Conservation (phyloP, 352 stramenopile genomes). For the Pythium dissotocum region DNA sequence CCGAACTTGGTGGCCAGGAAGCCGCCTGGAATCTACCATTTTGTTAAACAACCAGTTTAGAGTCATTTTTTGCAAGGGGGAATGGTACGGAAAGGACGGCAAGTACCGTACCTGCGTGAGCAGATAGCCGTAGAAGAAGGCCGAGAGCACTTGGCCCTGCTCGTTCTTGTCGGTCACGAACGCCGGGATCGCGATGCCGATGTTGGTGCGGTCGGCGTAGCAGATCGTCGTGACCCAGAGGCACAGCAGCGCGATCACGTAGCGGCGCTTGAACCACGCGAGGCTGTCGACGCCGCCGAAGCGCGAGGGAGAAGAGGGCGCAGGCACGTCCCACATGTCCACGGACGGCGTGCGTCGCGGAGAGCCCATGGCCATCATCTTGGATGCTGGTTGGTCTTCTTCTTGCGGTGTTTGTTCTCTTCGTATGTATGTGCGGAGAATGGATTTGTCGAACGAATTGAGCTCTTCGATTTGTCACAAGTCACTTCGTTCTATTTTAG, state of each 20-base stretch:
- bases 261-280: slow-evolving; percentile 43
- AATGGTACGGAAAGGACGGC: not conserved
- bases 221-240: slow-evolving; percentile 81
- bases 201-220: slow-evolving; percentile 88
- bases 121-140: slow-evolving; percentile 90
- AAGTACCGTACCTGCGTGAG: slow-evolving; percentile 58
- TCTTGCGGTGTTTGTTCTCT: not conserved
- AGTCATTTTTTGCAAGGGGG: not conserved
- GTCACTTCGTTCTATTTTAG: not conserved
- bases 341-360: slow-evolving; percentile 26
- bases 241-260: slow-evolving; percentile 73
- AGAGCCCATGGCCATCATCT: slow-evolving; percentile 29
- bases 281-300: slow-evolving; percentile 8
- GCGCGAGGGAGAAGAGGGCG: not conserved
- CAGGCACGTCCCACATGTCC: slow-evolving; percentile 27
- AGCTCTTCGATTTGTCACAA: slow-evolving; percentile 4
- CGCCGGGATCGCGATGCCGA: slow-evolving; percentile 78
- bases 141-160: slow-evolving; percentile 79
- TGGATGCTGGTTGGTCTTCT: not conserved
- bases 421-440: not conserved
- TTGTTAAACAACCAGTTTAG: not conserved
- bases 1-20: slow-evolving; percentile 70
- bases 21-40: slow-evolving; percentile 66
- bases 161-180: slow-evolving; percentile 76
- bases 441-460: not conserved